Percentiles rank a stretch among this genome's conserved stretches.
Evolutionary conservation across 2,329 filamentous ascomycete species (phyloP).

Genomic region (Kalmusia sp.): DNA sequence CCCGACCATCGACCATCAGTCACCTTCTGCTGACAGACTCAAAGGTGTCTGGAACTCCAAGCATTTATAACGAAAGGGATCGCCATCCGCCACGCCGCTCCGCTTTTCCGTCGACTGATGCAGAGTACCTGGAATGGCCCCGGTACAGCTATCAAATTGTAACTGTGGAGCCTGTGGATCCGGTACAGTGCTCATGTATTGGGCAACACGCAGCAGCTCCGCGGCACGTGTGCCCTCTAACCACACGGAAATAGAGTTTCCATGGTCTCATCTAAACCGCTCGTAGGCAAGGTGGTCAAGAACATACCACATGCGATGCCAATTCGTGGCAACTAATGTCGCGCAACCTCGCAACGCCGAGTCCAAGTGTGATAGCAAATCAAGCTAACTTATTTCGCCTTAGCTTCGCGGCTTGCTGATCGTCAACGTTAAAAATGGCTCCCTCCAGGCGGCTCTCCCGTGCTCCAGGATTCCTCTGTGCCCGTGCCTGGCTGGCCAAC

Average conservation of each 20-base stretch:
- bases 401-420: background rate
- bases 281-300: background rate
- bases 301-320: background rate
- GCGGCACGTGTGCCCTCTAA: background rate
- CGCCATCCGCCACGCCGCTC: background rate
- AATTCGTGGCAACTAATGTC: background rate
- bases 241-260: background rate
- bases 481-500: constrained; percentile 1
- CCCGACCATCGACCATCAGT: background rate
- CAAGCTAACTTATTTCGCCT: background rate
- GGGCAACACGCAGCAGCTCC: background rate
- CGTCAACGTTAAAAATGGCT: constrained; percentile 2
- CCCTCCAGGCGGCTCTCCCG: background rate
- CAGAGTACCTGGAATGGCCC: background rate
- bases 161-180: background rate
- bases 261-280: background rate
- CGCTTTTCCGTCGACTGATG: constrained; percentile 1
- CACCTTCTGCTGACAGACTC: background rate
- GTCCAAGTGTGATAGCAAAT: background rate
- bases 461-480: background rate
- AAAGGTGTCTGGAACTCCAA: constrained; percentile 2
- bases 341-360: background rate
- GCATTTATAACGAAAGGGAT: background rate
- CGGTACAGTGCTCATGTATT: background rate
- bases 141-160: background rate